A percentile compares a stretch with the other conserved stretches of the same genome.
Evolutionary conservation across 2,329 filamentous ascomycete genomes (phyloP).

Genomic region (Hymenoscyphus infarciens): DNA sequence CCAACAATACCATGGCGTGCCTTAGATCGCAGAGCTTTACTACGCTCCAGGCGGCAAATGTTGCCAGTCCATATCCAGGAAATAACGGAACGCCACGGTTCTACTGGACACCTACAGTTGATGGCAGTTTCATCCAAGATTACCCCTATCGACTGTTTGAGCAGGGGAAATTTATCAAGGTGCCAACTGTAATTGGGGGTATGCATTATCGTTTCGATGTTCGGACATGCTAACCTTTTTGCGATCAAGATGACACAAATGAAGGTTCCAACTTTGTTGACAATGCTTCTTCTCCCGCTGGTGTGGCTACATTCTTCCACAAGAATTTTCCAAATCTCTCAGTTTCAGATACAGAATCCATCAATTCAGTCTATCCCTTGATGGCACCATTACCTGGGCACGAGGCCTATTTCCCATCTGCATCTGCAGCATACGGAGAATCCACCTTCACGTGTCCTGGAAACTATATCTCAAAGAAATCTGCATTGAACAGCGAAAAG

Average conservation of each 20-base stretch:
- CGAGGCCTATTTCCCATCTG: slow-evolving; percentile 38
- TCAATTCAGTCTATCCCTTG: slow-evolving; percentile 35
- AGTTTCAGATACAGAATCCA: slow-evolving; percentile 26
- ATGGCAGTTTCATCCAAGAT: slow-evolving; percentile 41
- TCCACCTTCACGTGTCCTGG: slow-evolving; percentile 47
- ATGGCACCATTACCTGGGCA: slow-evolving; percentile 33
- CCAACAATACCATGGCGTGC: slow-evolving; percentile 36
- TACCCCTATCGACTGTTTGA: slow-evolving; percentile 39
- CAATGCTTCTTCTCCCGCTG: slow-evolving; percentile 34
- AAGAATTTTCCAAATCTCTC: slow-evolving; percentile 38
- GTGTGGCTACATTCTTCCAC: slow-evolving; percentile 38
- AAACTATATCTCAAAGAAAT: slow-evolving; percentile 39
- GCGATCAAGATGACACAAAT: slow-evolving; percentile 39
- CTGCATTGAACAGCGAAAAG: slow-evolving; percentile 33
- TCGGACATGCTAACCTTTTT: background rate
- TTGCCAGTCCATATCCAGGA: slow-evolving; percentile 39
- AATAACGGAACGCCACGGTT: slow-evolving; percentile 35
- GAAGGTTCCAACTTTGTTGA: slow-evolving; percentile 58
- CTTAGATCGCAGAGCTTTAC: slow-evolving; percentile 37
- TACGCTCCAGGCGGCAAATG: slow-evolving; percentile 38
- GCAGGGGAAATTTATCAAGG: slow-evolving; percentile 38
- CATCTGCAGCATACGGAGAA: slow-evolving; percentile 43
- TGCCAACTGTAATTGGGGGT: slow-evolving; percentile 42
- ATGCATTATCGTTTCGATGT: slow-evolving; percentile 2
- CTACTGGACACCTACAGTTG: slow-evolving; percentile 42